Evolutionary conservation across 2,329 filamentous ascomycete species (phyloP).

Genomic region (Lasiodiplodia theobromae): DNA sequence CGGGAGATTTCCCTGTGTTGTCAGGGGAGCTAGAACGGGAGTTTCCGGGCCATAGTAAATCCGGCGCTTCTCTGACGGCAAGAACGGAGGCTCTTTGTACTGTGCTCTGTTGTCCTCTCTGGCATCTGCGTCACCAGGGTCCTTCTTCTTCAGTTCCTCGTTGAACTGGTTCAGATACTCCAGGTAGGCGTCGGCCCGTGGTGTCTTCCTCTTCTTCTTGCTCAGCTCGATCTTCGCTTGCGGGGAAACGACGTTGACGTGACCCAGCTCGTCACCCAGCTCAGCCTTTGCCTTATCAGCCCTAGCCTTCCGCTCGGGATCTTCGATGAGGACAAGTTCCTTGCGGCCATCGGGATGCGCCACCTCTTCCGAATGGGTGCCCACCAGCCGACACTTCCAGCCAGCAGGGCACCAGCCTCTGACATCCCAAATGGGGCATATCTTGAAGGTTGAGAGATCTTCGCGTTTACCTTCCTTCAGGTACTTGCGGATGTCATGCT

Average conservation of each 20-base stretch:
- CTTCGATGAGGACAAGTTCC: constrained; percentile 76
- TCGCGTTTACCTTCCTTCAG: constrained; percentile 80
- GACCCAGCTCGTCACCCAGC: constrained; percentile 59
- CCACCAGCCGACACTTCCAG: constrained; percentile 93
- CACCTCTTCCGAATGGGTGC: constrained; percentile 84
- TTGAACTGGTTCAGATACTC: constrained; percentile 70
- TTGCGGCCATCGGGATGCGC: constrained; percentile 79
- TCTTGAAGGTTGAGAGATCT: constrained; percentile 76
- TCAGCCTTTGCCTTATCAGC: constrained; percentile 53
- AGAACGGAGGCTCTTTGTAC: constrained; percentile 85
- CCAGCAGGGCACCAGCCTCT: constrained; percentile 81
- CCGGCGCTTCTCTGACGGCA: constrained; percentile 89
- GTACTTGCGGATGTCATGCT: constrained; percentile 87
- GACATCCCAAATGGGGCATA: constrained; percentile 81
- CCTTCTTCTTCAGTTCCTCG: constrained; percentile 39
- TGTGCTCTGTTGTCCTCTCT: constrained; percentile 75
- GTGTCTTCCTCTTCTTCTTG: constrained; percentile 73
- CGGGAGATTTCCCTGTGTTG: constrained; percentile 94
- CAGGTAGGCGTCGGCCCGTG: constrained; percentile 77
- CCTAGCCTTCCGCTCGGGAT: constrained; percentile 56
- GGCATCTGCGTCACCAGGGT: constrained; percentile 39
- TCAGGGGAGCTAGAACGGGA: constrained; percentile 90
- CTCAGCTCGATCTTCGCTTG: constrained; percentile 77
- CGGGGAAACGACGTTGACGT: constrained; percentile 77
- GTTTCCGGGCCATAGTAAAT: constrained; percentile 96